Evolutionary conservation across 768 basidiomycete species (phyloP), one percentile per base, ranked within the genome.

Genomic region (Pulveroboletus ravenelii): DNA sequence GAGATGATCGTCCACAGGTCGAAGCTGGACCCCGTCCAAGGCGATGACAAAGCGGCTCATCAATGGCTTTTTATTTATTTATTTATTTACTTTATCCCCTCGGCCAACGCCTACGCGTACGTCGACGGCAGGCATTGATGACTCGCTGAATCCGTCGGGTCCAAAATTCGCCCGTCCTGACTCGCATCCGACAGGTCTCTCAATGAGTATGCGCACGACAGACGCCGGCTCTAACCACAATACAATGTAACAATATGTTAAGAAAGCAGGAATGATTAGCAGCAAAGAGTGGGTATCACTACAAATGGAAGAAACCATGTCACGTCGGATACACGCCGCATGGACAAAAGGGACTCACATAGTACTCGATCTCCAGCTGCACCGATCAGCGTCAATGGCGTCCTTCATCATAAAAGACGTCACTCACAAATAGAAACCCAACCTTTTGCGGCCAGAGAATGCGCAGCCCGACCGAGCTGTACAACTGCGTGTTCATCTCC

Each of bases 331-430:
- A 2, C 35, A 7, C 17, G n/a, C 1, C 17, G 0, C 5, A n/a
- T 2, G 17, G 17, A 38, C 40, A 40, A 6, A 27, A 27, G 25
- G 2, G 39, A 79, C 87, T 72, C 48, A 89, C 87, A 70, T 93
- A 93, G 72, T 93, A 93, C 62, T 97, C 94, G 51, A 97, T 89
- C 74, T 97, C 94, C 60, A 97, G 77, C 94, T 97, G 60, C 41
- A 41, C 29, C 10, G 7, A 35, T 46, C 45, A 14, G n/a, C 2
- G 18, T 60, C 36, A 52, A 48, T 13, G 27, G 12, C 12, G 8
- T 41, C 27, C 41, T 41, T 45, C 6, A 20, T 3, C 20, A 2
- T 29, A n/a, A 34, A 44, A 48, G 35, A 25, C 25, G 9, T 23
- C 42, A 87, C 94, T 70, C 65, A 97, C 95, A 70, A 88, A 99